Evolutionary conservation across 148 eudicot genomes (phyloP), one percentile per base, ranked within the genome.

Genomic region (Camellia lanceoleosa): DNA sequence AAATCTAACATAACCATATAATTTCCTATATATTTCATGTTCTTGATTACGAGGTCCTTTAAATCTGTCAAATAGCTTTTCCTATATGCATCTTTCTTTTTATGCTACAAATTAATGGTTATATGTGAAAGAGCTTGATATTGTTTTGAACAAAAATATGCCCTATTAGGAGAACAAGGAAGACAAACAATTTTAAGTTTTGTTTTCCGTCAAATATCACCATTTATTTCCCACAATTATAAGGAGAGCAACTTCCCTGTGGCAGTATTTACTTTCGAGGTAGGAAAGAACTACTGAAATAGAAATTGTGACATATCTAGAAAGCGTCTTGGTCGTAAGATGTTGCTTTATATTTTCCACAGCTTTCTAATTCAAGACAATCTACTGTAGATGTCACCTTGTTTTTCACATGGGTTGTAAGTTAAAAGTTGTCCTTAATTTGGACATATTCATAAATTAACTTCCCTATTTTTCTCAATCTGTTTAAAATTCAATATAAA

Each of bases 351-450:
- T 60, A 42, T 85, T 80, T 85, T 68, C 73, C 73, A 64, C 91
- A 95, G 98, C 81, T 95, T 78, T 85, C 88, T 77, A 95, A 95
- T 86, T 82, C 79, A 69, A 97, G 98, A 76, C 89, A 84, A 78
- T 83, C 86, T 54, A 85, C 82, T 56, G 98, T 97, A 18, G 89
- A 93, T 79, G 94, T 89, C 87, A 90, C 90, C 82, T 87, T 95
- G 87, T 92, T 95, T 79, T 95, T 95, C 85, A 95, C 97, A 12
- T 95, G 97, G 97, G 97, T 91, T 81, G 98, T 93, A 87, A 82
- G 95, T 78, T 71, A 60, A 51, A 49, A 6, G 15, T 7, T 49
- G 30, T 30, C 30, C 30, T 30, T 30, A 30, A 30, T 30, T 30
- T 30, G 30, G 30, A 30, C 30, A 30, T 30, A 30, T 30, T 30